Evolutionary conservation across 768 basidiomycete genomes (phyloP).

Genomic region (Grammothele lineata): DNA sequence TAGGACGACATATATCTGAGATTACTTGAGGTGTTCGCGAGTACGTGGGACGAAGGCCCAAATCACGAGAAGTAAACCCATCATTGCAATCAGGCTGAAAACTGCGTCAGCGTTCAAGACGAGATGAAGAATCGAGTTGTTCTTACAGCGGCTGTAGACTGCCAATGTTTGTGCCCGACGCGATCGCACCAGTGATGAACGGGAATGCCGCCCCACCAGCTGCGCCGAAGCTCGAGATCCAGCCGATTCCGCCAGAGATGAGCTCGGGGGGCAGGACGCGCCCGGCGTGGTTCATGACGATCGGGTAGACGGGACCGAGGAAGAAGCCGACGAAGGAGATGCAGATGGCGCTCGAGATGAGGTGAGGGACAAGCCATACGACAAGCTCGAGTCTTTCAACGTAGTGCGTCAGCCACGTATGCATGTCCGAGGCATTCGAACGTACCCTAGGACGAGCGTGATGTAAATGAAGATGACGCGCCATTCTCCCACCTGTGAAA

Average conservation of each 20-base stretch:
- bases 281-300: constrained; percentile 36
- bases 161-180: constrained; percentile 37
- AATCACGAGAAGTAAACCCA: constrained; percentile 9
- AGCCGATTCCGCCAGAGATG: constrained; percentile 41
- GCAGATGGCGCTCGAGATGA: constrained; percentile 49
- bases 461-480: constrained; percentile 34
- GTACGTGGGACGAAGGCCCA: constrained; percentile 16
- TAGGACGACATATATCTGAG: too few relatives aligned
- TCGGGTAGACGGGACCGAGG: constrained; percentile 45
- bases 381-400: constrained; percentile 44
- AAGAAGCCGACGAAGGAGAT: constrained; percentile 51
- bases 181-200: constrained; percentile 45
- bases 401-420: constrained; percentile 18
- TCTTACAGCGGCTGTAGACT: constrained; percentile 47
- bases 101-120: neutral
- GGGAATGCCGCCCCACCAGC: constrained; percentile 49
- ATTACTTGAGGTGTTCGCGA: neutral
- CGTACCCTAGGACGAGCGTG: constrained; percentile 33
- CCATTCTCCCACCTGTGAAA: constrained; percentile 37
- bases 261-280: constrained; percentile 41
- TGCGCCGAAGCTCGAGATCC: constrained; percentile 48
- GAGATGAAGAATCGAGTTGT: neutral
- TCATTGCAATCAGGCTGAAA: constrained; percentile 18
- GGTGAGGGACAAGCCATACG: constrained; percentile 52
- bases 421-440: neutral